These are phyloP conservation scores for Ascochyta viciae-villosae DNA, from an alignment of 2,329 filamentous ascomycete species.

Conservation along the genomic window DNA sequence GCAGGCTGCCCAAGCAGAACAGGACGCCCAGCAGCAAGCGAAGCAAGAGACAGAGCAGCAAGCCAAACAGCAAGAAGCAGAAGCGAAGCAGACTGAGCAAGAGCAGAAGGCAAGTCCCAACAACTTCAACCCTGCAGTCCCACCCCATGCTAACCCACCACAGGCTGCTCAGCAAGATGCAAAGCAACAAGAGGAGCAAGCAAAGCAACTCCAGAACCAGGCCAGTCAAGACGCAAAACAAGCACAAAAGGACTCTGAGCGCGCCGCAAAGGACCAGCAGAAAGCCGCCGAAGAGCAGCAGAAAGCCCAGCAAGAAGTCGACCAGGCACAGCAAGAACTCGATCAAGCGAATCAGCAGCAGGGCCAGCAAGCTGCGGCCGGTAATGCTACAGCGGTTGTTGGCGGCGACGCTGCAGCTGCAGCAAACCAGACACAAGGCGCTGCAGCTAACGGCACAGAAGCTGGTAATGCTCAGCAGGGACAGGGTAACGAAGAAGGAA, in stretches of 20 bases:
- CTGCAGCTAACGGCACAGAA: conserved; percentile 7
- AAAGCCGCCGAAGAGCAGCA: conserved; percentile 12
- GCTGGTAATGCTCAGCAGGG: conserved; percentile 3
- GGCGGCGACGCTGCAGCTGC: conserved; percentile 5
- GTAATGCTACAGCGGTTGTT: conserved; percentile 9
- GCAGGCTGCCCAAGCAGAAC: neutral
- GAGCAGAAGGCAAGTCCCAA: neutral
- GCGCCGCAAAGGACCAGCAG: conserved; percentile 10
- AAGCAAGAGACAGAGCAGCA: conserved; percentile 2
- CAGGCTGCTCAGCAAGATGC: conserved; percentile 2
- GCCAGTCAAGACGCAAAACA: conserved; percentile 13
- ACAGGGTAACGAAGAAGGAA: conserved; percentile 9
- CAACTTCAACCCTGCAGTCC: neutral
- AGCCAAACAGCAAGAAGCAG: conserved; percentile 2
- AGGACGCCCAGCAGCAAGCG: neutral
- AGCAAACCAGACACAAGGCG: conserved; percentile 8
- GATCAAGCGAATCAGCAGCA: conserved; percentile 8
- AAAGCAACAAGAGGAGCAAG: neutral
- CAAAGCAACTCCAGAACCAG: conserved; percentile 10
- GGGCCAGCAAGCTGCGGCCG: conserved; percentile 7
- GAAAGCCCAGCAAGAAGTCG: conserved; percentile 4
- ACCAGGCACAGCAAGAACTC: conserved; percentile 10
- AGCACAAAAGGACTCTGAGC: conserved; percentile 12
- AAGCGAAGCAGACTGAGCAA: neutral
- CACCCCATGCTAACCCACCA: neutral